phyloP scores from a whole-genome alignment of 108 stramenopile species.

The Mediolabrus comicus region DNA sequence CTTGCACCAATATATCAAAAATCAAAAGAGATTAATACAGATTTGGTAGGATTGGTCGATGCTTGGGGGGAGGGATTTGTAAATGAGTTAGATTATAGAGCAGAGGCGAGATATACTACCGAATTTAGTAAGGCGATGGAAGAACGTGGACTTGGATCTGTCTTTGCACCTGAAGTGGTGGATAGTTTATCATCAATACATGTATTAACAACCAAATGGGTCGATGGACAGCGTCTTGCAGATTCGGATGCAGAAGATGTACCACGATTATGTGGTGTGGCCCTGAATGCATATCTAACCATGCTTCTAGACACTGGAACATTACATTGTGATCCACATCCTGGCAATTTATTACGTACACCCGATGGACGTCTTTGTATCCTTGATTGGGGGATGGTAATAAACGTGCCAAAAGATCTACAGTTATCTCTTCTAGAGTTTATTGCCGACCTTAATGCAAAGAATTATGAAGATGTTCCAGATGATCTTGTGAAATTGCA shows the following conservation, averaged over 20 bases:
- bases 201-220: conserved; percentile 83
- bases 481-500: conserved; percentile 71
- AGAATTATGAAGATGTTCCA: conserved; percentile 75
- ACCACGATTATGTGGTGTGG: conserved; percentile 63
- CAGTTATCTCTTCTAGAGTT: conserved; percentile 79
- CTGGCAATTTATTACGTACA: conserved; percentile 76
- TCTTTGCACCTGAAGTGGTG: conserved; percentile 66
- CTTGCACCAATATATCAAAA: conserved; percentile 57
- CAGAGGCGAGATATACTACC: conserved; percentile 66
- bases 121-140: conserved; percentile 57
- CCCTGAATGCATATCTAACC: conserved; percentile 68
- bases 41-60: conserved; percentile 65
- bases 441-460: conserved; percentile 74
- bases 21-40: conserved; percentile 39
- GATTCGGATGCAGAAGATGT: conserved; percentile 47
- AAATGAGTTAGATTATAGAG: conserved; percentile 80
- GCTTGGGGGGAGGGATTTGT: conserved; percentile 87
- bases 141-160: conserved; percentile 50
- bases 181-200: conserved; percentile 48
- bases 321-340: conserved; percentile 39
- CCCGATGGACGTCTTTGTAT: conserved; percentile 78
- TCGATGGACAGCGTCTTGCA: conserved; percentile 72
- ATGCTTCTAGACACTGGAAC: conserved; percentile 60
- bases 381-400: conserved; percentile 69
- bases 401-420: conserved; percentile 57